A percentile compares a stretch with the other conserved stretches of the same genome.
phyloP scores from a whole-genome alignment of 2,329 filamentous ascomycete species.

The Plenodomus biglobosus region DNA sequence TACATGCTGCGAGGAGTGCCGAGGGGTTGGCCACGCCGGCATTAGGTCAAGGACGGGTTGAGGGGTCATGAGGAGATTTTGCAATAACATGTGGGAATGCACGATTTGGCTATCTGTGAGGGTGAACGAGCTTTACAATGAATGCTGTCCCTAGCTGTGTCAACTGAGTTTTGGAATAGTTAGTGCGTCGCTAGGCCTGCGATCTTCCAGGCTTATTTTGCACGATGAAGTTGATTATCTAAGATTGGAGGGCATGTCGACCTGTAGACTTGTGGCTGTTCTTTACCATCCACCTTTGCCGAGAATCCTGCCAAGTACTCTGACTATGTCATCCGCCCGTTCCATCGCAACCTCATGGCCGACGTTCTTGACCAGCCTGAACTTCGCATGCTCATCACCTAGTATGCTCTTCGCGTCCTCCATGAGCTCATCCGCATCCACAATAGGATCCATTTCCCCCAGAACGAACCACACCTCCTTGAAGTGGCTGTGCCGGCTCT shows the following conservation, averaged over 20 bases:
- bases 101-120: too few species aligned
- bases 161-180: too few species aligned
- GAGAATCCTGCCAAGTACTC: slow-evolving; percentile 1
- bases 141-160: too few species aligned
- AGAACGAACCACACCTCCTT: slow-evolving; percentile 65
- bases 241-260: not conserved
- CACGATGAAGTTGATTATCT: too few species aligned
- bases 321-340: slow-evolving; percentile 59
- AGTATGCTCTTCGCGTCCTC: slow-evolving; percentile 62
- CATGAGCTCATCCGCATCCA: slow-evolving; percentile 63
- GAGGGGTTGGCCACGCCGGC: slow-evolving; percentile 7
- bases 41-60: too few species aligned
- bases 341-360: slow-evolving; percentile 72
- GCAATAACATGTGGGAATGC: too few species aligned
- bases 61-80: too few species aligned
- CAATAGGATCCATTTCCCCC: slow-evolving; percentile 66
- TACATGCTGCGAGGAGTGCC: slow-evolving; percentile 39
- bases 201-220: too few species aligned
- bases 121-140: too few species aligned
- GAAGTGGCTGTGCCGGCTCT: slow-evolving; percentile 40
- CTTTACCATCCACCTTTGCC: not conserved
- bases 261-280: not conserved
- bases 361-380: slow-evolving; percentile 57
- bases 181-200: too few species aligned
- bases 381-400: slow-evolving; percentile 58